Conservation (phyloP, 345 rosid species). For the Litchi chinensis region DNA sequence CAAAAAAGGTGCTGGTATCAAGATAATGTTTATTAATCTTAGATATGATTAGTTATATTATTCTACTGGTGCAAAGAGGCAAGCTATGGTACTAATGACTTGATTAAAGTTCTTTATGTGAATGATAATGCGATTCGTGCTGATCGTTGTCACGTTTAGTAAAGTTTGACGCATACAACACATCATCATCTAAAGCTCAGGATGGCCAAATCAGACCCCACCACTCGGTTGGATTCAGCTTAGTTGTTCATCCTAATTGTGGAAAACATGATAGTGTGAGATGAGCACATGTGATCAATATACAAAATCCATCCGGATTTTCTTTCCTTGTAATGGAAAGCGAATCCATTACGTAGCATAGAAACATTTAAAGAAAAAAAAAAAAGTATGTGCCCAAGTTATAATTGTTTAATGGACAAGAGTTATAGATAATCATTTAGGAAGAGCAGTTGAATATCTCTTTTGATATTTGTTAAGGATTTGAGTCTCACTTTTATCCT, state of each 20-base stretch:
- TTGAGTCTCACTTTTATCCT: too few species aligned
- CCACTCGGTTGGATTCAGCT: conserved; percentile 17
- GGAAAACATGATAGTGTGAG: conserved; percentile 16
- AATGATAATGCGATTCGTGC: background rate
- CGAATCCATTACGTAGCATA: background rate
- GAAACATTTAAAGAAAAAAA: background rate
- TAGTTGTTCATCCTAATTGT: conserved; percentile 1
- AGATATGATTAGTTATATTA: background rate
- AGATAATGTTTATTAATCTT: conserved; percentile 28
- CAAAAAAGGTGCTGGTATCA: conserved; percentile 5
- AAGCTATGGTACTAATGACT: background rate
- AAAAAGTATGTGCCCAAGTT: too few species aligned
- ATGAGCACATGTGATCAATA: conserved; percentile 15
- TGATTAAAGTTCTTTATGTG: background rate
- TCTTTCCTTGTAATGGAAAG: background rate
- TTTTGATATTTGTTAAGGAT: too few species aligned
- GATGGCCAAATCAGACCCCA: conserved; percentile 10
- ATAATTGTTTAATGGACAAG: too few species aligned
- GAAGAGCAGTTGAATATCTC: too few species aligned
- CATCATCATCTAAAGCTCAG: background rate
- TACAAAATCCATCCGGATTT: conserved; percentile 20
- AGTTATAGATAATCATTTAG: too few species aligned
- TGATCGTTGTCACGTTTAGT: conserved; percentile 6
- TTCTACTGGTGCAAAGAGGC: background rate
- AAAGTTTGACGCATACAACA: background rate